Evolutionary conservation across 148 eudicot genomes (phyloP).

Genomic region (Camellia sinensis): DNA sequence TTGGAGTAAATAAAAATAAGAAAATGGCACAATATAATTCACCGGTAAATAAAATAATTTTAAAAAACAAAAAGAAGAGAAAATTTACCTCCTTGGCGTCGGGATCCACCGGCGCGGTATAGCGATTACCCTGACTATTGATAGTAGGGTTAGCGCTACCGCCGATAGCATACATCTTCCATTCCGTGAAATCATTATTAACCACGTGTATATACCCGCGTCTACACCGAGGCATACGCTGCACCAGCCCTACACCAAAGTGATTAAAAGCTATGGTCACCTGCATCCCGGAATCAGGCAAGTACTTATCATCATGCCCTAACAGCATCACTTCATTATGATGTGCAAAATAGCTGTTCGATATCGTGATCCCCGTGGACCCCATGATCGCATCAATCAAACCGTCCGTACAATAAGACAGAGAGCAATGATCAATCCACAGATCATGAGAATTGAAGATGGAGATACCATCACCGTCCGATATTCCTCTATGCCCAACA

Average conservation of each 20-base stretch:
- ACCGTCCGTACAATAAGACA: slow-evolving; percentile 46
- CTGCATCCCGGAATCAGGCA: slow-evolving; percentile 56
- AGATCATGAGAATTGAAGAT: slow-evolving; percentile 35
- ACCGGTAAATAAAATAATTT: too few relatives aligned
- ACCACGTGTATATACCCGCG: slow-evolving; percentile 51
- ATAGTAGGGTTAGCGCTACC: slow-evolving; percentile 63
- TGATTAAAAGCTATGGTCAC: slow-evolving; percentile 56
- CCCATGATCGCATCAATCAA: slow-evolving; percentile 51
- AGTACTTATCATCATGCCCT: slow-evolving; percentile 43
- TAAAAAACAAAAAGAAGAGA: too few relatives aligned
- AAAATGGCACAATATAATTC: too few relatives aligned
- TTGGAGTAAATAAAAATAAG: too few relatives aligned
- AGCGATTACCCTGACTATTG: slow-evolving; percentile 62
- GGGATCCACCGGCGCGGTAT: slow-evolving; percentile 36
- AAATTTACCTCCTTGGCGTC: slow-evolving; percentile 43
- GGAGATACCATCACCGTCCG: slow-evolving; percentile 59
- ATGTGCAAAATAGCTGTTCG: slow-evolving; percentile 43
- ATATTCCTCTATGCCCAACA: slow-evolving; percentile 25
- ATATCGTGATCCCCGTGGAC: slow-evolving; percentile 49
- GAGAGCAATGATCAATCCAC: slow-evolving; percentile 54
- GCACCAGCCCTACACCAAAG: slow-evolving; percentile 51
- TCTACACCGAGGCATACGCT: slow-evolving; percentile 63
- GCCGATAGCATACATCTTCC: slow-evolving; percentile 58
- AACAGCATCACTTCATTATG: slow-evolving; percentile 58
- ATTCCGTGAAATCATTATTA: slow-evolving; percentile 48